Percentiles rank a stretch among this genome's conserved stretches.
Evolutionary conservation across 75 land plant species (phyloP).

Genomic region (Cryptomeria japonica): DNA sequence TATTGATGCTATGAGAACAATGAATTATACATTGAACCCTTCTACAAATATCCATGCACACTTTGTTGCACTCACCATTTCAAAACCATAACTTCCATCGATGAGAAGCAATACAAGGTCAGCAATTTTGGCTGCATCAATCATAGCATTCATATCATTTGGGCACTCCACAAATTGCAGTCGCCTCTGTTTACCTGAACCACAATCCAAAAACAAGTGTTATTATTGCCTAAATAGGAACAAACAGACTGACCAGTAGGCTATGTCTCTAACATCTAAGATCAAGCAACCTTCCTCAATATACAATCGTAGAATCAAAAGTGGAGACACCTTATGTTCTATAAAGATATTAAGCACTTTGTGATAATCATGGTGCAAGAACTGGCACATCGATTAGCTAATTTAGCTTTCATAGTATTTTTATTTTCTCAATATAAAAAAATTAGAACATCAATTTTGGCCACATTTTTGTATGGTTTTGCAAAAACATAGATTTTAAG

Average conservation of each 20-base stretch:
- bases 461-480: background rate
- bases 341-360: background rate
- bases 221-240: background rate
- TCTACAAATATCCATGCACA: background rate
- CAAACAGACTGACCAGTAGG: background rate
- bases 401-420: background rate
- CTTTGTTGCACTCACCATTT: constrained; percentile 71
- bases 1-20: background rate
- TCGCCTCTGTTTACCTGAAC: constrained; percentile 83
- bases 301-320: background rate
- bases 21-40: background rate
- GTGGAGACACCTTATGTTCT: background rate
- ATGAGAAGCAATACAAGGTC: constrained; percentile 91
- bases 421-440: background rate
- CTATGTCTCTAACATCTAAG: background rate
- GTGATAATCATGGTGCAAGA: background rate
- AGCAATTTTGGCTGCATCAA: constrained; percentile 97
- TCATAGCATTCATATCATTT: constrained; percentile 98
- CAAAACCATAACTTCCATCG: constrained; percentile 99
- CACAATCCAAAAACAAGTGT: constrained; percentile 1
- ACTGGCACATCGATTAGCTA: background rate
- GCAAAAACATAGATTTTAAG: background rate
- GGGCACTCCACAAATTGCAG: constrained; percentile 98
- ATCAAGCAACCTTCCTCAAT: background rate
- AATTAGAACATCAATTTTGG: background rate